Base-by-base conservation (phyloP, 495 filamentous ascomycete genomes). In the Aspergillus conjunctus region DNA sequence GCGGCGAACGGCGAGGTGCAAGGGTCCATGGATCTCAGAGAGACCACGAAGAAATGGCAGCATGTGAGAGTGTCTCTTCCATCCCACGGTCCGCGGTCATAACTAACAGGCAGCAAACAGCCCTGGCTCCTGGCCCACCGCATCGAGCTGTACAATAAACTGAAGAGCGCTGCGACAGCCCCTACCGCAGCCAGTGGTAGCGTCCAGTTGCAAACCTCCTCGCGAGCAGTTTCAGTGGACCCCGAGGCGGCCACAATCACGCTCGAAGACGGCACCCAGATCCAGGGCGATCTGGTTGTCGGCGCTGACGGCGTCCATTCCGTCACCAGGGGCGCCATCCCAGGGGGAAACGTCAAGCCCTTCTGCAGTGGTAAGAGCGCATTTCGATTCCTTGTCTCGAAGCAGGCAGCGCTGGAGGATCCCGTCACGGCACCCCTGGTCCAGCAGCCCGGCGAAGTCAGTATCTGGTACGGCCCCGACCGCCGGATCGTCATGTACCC, bases 231-330 rank as follows among this genome's bases (percentile, higher is more conserved):
- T 1, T 30, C 21, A 0, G 43, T 37, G 9, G 33, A 58, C 17
- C 32, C 56, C 10, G 45, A 51, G 15, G 10, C 45, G 5, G 56
- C 18, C 17, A 32, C 17, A 1, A 30, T 58, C 45, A 58, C 56
- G 9, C 46, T 58, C 2, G 45, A 58, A 22, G 45, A 58, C 30
- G 48, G 48, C 12, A 43, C 56, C 1, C 18, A 15, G 1, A n/a
- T 41, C 7, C 32, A 37, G 4, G 56, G 46, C 20, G 56, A 58
- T 32, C 11, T 58, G 17, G 34, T 58, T 1, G 2, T 58, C 21
- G 56, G 56, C 7, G 56, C 56, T 2, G 56, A 58, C 31, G 56
- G 56, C 0, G 34, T 58, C 20, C 56, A 58, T 33, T 57, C 54
- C 1, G 45, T 34, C 7, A 57, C 54, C 15, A 22, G 44, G 10